These are phyloP conservation scores for Tolypocladium tundrense DNA, from an alignment of 2,329 filamentous ascomycete genomes.

Conservation along the genomic window DNA sequence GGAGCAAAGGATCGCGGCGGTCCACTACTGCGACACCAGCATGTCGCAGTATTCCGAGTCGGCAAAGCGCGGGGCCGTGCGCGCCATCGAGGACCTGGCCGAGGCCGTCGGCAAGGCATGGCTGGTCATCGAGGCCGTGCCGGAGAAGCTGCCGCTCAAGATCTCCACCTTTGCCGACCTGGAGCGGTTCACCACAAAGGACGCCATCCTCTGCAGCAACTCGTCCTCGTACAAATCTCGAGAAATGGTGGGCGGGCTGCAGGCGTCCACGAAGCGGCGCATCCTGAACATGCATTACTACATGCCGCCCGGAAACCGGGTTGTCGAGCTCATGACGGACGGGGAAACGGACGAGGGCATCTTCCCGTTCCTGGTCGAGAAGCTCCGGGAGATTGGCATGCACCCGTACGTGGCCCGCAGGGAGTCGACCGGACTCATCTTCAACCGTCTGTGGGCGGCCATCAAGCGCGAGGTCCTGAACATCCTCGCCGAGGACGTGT, in stretches of 20 bases:
- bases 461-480: slow-evolving; percentile 40
- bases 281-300: slow-evolving; percentile 41
- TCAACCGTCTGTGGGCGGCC: slow-evolving; percentile 47
- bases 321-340: slow-evolving; percentile 44
- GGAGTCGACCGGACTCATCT: slow-evolving; percentile 43
- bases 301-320: slow-evolving; percentile 34
- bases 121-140: slow-evolving; percentile 44
- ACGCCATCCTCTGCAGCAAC: slow-evolving; percentile 40
- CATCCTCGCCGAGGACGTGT: slow-evolving; percentile 39
- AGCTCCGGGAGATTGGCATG: slow-evolving; percentile 27
- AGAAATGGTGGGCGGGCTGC: slow-evolving; percentile 34
- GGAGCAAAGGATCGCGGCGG: slow-evolving; percentile 23
- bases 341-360: slow-evolving; percentile 31
- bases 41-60: slow-evolving; percentile 16
- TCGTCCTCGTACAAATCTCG: slow-evolving; percentile 41
- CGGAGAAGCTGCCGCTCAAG: slow-evolving; percentile 38
- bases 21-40: slow-evolving; percentile 28
- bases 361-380: slow-evolving; percentile 32
- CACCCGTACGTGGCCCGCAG: slow-evolving; percentile 30
- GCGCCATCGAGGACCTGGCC: slow-evolving; percentile 25
- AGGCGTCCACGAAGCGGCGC: slow-evolving; percentile 21
- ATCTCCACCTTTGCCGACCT: slow-evolving; percentile 35
- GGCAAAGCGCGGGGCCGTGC: slow-evolving; percentile 13
- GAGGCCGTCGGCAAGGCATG: slow-evolving; percentile 33
- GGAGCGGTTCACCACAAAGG: slow-evolving; percentile 27